These are phyloP conservation scores for Amylostereum areolatum DNA, from an alignment of 1,284 basidiomycete genomes.

Conservation along the genomic window DNA sequence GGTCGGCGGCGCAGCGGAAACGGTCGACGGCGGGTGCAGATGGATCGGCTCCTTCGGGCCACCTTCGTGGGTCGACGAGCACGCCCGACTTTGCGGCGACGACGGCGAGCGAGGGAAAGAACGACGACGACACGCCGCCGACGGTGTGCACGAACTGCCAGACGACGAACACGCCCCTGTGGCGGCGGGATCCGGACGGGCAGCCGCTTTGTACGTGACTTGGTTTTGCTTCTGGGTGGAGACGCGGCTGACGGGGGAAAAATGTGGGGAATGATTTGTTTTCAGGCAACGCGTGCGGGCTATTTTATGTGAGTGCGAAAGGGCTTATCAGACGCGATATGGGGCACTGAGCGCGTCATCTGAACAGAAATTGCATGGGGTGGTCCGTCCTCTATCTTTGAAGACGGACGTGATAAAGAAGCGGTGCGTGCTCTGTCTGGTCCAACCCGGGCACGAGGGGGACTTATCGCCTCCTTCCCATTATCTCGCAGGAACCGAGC, in stretches of 20 bases:
- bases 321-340: neutral
- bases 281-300: conserved; percentile 77
- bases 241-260: neutral
- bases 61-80: conserved; percentile 42
- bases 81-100: conserved; percentile 42
- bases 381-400: conserved; percentile 86
- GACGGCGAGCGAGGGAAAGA: conserved; percentile 38
- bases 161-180: conserved; percentile 93
- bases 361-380: conserved; percentile 86
- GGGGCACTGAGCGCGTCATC: conserved; percentile 11
- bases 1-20: conserved; percentile 34
- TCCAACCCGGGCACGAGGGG: conserved; percentile 2
- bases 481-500: conserved; percentile 59
- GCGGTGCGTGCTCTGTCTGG: conserved; percentile 48
- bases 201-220: conserved; percentile 74
- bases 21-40: conserved; percentile 30
- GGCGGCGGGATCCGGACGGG: conserved; percentile 93
- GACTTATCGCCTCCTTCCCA: too few relatives aligned
- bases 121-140: conserved; percentile 62
- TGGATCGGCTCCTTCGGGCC: conserved; percentile 4
- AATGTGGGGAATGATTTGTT: neutral
- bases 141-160: conserved; percentile 93
- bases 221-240: neutral
- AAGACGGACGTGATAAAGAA: conserved; percentile 99
- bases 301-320: conserved; percentile 73